A percentile compares a stretch with the other conserved stretches of the same genome.
Conservation (phyloP, 176 grass and related monocot species). For the Raddia guianensis region DNA sequence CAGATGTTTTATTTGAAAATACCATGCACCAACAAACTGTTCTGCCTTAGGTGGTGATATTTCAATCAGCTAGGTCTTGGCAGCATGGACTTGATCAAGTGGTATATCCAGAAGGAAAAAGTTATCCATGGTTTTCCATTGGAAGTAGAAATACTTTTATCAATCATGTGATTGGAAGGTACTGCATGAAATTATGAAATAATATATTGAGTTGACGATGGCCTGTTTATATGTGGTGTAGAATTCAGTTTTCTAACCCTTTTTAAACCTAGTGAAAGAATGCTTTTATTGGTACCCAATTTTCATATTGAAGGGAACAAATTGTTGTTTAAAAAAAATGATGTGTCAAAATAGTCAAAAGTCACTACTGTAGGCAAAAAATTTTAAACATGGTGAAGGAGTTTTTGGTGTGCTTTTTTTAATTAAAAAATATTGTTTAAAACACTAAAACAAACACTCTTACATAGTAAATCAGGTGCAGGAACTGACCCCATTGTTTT, state of each 20-base stretch:
- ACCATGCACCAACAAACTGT: slow-evolving; percentile 36
- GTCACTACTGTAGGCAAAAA: neutral
- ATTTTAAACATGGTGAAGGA: neutral
- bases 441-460: slow-evolving; percentile 2
- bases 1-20: neutral
- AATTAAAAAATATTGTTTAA: slow-evolving; percentile 29
- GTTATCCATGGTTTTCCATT: slow-evolving; percentile 53
- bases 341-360: neutral
- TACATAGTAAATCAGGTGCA: slow-evolving; percentile 12
- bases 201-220: slow-evolving; percentile 22
- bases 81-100: slow-evolving; percentile 45
- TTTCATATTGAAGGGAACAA: slow-evolving; percentile 25
- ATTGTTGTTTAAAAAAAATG: slow-evolving; percentile 16
- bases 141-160: slow-evolving; percentile 56
- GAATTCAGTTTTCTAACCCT: slow-evolving; percentile 7
- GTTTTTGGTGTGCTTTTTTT: neutral
- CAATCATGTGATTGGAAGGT: slow-evolving; percentile 84
- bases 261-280: slow-evolving; percentile 14
- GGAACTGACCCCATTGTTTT: slow-evolving; percentile 33
- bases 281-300: neutral
- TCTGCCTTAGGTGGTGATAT: slow-evolving; percentile 64
- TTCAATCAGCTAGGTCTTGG: slow-evolving; percentile 55
- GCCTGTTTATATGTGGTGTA: slow-evolving; percentile 9
- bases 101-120: slow-evolving; percentile 51
- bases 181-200: slow-evolving; percentile 29